Evolutionary conservation across 2,329 filamentous ascomycete species (phyloP).

Genomic region (Colletotrichum spaethianum): DNA sequence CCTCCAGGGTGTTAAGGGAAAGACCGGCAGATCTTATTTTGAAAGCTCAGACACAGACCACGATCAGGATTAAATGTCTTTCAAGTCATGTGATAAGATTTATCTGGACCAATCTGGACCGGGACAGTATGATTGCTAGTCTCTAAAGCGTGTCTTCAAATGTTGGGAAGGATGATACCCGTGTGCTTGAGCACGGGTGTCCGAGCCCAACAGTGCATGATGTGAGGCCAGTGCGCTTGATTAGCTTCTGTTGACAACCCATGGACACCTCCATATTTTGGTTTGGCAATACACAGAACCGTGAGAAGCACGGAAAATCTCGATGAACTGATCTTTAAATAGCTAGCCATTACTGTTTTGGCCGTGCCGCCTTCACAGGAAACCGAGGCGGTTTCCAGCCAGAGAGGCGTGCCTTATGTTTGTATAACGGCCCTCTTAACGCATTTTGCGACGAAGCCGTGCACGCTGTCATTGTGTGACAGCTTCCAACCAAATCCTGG

Average conservation of each 20-base stretch:
- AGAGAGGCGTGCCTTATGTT: not conserved
- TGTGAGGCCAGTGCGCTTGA: not conserved
- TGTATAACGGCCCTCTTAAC: too few relatives aligned
- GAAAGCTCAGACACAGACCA: constrained; percentile 26
- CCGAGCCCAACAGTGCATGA: constrained; percentile 6
- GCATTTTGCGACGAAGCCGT: not conserved
- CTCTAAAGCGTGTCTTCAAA: not conserved
- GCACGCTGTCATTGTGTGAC: constrained; percentile 11
- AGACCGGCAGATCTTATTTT: not conserved
- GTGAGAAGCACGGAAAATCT: not conserved
- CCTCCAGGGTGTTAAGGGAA: constrained; percentile 3
- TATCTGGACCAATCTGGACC: not conserved
- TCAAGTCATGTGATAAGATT: constrained; percentile 1
- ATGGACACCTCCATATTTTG: not conserved
- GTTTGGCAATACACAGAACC: not conserved
- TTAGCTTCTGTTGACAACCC: not conserved
- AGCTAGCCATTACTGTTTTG: not conserved
- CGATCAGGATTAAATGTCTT: not conserved
- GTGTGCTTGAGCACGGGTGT: not conserved
- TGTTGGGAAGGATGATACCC: not conserved
- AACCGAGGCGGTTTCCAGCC: too few relatives aligned
- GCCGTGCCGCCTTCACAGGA: not conserved
- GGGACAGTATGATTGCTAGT: not conserved
- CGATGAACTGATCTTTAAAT: too few relatives aligned
- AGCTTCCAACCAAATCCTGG: not conserved